A percentile compares a stretch with the other conserved stretches of the same genome.
Conservation (phyloP, 2,329 filamentous ascomycete species). For the Exophiala phaeomuriformis region DNA sequence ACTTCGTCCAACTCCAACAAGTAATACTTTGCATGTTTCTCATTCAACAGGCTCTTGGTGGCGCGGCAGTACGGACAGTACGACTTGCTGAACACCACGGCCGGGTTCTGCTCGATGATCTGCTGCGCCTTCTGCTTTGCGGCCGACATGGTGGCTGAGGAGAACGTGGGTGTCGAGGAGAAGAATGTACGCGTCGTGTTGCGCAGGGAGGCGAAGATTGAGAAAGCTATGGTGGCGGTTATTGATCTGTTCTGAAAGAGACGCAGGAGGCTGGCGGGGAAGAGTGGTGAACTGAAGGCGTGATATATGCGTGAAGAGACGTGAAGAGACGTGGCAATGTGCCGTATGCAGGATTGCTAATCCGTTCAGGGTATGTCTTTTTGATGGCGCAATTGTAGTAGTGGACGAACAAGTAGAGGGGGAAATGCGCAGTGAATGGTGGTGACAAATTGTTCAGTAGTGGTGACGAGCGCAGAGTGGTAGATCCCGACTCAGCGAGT, state of each 20-base stretch:
- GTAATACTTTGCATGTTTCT: constrained; percentile 64
- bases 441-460: no score
- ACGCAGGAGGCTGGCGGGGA: not conserved
- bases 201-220: constrained; percentile 51
- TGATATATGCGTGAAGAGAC: no score
- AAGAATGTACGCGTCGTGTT: constrained; percentile 53
- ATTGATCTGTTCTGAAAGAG: not conserved
- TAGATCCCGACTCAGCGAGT: no score
- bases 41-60: constrained; percentile 67
- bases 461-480: no score
- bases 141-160: constrained; percentile 66
- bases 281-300: not conserved
- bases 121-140: constrained; percentile 74
- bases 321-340: no score
- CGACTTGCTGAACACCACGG: constrained; percentile 94
- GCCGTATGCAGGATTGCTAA: no score
- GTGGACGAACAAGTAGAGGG: no score
- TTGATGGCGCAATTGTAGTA: not conserved
- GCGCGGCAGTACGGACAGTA: constrained; percentile 89
- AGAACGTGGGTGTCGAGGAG: constrained; percentile 42
- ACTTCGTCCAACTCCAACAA: constrained; percentile 78
- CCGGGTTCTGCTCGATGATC: constrained; percentile 82
- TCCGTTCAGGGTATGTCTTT: not conserved
- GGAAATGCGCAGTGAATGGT: no score
- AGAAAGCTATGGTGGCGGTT: constrained; percentile 50